Evolutionary conservation across 345 rosid species (phyloP), one percentile per base, ranked within the genome.

Genomic region (Citrus medica): DNA sequence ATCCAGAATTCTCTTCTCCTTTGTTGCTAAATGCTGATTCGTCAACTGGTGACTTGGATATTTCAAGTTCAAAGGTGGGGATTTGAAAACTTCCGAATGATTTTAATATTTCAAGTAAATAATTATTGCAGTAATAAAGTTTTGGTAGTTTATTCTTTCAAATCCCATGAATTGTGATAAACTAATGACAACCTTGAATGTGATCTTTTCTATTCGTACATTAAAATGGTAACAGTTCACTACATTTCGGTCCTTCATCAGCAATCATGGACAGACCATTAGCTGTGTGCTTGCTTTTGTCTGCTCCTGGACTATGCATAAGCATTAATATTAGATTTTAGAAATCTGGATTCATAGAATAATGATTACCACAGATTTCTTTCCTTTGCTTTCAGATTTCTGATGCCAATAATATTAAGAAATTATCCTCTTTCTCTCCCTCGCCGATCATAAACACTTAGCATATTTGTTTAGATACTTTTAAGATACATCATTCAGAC

Each of bases 1-100:
- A 69, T 51, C 70, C 37, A 75, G 87, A 87, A 65, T 42, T 81
- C 73, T 83, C 90, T 64, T 73, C 86, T 80, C 76, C 85, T 80
- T 59, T 82, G 72, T 71, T 79, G 7, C 28, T 69, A 62, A 79
- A 78, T 48, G 80, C 81, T 58, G 32, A 78, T 78, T 76, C 66
- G 58, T 83, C 89, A 76, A 75, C 81, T 76, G 74, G 84, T 78
- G 82, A 83, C 53, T 78, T 51, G 27, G 80, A 80, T 69, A 72
- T 73, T 77, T 72, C 77, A 79, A 78, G 78, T 77, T 80, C 83
- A 70, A 80, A 86, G 84, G 85, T 90, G 64, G 72, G 24, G 64
- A 13, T 76, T 77, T 24, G 78, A 73, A 77, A 62, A 64, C 67
- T 35, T 58, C 42, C 35, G 3, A 76, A 56, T 76, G 51, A 33